A percentile compares a stretch with the other conserved stretches of the same genome.
phyloP scores from a whole-genome alignment of 192 early-diverging fungal genomes.

The Coemansia sp. region DNA sequence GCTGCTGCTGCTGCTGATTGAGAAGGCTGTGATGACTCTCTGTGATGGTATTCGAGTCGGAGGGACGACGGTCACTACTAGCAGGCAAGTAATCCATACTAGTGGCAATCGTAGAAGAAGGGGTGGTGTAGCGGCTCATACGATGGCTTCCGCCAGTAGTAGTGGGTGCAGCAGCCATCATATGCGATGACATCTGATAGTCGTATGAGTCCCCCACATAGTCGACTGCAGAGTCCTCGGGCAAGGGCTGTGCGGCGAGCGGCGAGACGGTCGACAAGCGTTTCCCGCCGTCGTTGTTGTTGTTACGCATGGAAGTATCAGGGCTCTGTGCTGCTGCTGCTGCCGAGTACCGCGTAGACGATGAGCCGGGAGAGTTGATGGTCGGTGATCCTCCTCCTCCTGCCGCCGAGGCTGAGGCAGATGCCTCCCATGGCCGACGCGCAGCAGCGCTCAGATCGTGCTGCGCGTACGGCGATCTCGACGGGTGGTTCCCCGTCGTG shows the following conservation, averaged over 20 bases:
- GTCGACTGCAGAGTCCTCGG: slow-evolving; percentile 30
- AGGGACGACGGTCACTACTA: slow-evolving; percentile 42
- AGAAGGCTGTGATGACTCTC: slow-evolving; percentile 8
- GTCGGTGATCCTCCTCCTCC: slow-evolving; percentile 15
- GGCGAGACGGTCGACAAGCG: slow-evolving; percentile 35
- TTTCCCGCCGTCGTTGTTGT: slow-evolving; percentile 9
- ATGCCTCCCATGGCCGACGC: slow-evolving; percentile 42
- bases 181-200: not conserved
- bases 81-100: slow-evolving; percentile 1
- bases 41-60: slow-evolving; percentile 18
- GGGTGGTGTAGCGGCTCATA: slow-evolving; percentile 32
- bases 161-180: not conserved
- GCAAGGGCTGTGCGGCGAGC: slow-evolving; percentile 31
- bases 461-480: slow-evolving; percentile 48
- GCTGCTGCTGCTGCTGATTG: slow-evolving; percentile 13
- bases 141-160: slow-evolving; percentile 5
- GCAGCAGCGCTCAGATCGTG: slow-evolving; percentile 7
- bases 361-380: slow-evolving; percentile 46
- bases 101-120: no score
- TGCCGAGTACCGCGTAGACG: slow-evolving; percentile 22
- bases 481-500: slow-evolving; percentile 4
- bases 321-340: slow-evolving; percentile 15
- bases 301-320: slow-evolving; percentile 4
- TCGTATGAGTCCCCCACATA: slow-evolving; percentile 5
- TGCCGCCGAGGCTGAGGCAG: slow-evolving; percentile 11